Percentiles rank a stretch among this genome's conserved stretches.
These are phyloP conservation scores for Diplodia scrobiculata DNA, from an alignment of 2,329 filamentous ascomycete genomes.

Conservation along the genomic window DNA sequence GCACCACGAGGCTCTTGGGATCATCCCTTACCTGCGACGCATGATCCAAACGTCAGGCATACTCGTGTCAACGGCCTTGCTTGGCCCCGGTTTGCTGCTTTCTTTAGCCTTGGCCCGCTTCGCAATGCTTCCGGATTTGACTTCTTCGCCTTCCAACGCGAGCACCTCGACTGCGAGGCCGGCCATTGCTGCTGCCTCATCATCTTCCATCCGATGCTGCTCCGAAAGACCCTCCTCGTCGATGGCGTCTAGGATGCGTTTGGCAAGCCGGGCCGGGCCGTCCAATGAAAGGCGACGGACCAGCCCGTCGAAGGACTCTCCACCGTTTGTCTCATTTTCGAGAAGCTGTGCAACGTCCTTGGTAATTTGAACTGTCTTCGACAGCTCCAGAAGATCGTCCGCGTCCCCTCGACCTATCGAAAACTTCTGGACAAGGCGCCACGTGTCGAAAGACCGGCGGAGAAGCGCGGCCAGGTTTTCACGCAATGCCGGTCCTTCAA, in stretches of 20 bases:
- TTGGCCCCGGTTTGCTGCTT: neutral
- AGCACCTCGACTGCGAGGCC: conserved; percentile 73
- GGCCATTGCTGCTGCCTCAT: conserved; percentile 69
- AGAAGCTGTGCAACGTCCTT: conserved; percentile 62
- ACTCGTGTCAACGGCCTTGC: conserved; percentile 32
- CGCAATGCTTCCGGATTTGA: conserved; percentile 51
- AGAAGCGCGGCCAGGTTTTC: conserved; percentile 70
- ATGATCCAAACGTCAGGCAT: conserved; percentile 64
- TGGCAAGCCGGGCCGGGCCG: conserved; percentile 68
- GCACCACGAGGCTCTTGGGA: conserved; percentile 23
- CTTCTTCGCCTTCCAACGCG: conserved; percentile 64
- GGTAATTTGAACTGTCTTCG: conserved; percentile 76
- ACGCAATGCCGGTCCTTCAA: conserved; percentile 66
- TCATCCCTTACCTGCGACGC: conserved; percentile 48
- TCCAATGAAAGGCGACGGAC: conserved; percentile 65
- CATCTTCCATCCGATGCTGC: conserved; percentile 75
- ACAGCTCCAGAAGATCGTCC: conserved; percentile 83
- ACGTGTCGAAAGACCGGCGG: conserved; percentile 76
- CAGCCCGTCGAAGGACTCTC: conserved; percentile 44
- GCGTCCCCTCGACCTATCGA: conserved; percentile 87
- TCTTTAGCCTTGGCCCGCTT: conserved; percentile 44
- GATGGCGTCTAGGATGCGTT: conserved; percentile 73
- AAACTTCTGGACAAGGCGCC: conserved; percentile 91
- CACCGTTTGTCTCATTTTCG: conserved; percentile 37
- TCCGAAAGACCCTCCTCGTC: conserved; percentile 89